phyloP scores from a whole-genome alignment of 306 rosid species.

The Cicer chorassanicum region DNA sequence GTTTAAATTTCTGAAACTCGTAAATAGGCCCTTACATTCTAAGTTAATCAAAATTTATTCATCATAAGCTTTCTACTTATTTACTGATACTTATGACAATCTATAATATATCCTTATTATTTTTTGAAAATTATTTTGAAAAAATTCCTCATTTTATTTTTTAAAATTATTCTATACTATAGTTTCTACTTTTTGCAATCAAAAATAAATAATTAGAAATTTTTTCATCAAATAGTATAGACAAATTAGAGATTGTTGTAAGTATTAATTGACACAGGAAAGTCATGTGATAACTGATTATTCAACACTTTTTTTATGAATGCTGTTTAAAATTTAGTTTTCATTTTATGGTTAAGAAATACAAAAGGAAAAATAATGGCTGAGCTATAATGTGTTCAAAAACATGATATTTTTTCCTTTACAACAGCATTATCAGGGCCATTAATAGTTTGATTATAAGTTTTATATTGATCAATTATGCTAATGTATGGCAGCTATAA shows the following conservation, averaged over 20 bases:
- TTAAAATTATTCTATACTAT: not conserved
- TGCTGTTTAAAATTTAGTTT: slow-evolving; percentile 15
- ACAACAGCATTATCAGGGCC: not conserved
- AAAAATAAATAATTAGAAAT: not conserved
- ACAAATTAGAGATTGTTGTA: slow-evolving; percentile 2
- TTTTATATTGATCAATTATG: slow-evolving; percentile 35
- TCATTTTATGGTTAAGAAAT: slow-evolving; percentile 15
- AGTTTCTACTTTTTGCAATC: slow-evolving; percentile 3
- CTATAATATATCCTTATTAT: slow-evolving; percentile 5
- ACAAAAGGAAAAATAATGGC: slow-evolving; percentile 16
- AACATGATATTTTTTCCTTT: not conserved
- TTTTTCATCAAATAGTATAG: not conserved
- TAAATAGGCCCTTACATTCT: slow-evolving; percentile 26
- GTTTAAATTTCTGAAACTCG: slow-evolving; percentile 20
- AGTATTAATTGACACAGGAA: slow-evolving; percentile 7
- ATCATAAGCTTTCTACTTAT: slow-evolving; percentile 19
- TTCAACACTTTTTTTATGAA: not conserved
- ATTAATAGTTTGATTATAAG: slow-evolving; percentile 6
- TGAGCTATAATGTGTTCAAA: slow-evolving; percentile 2
- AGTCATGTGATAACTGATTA: not conserved
- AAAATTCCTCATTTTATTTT: not conserved
- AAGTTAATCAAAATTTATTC: slow-evolving; percentile 23
- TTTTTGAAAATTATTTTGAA: not conserved
- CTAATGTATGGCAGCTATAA: slow-evolving; percentile 19
- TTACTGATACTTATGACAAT: not conserved